phyloP scores from a whole-genome alignment of 768 basidiomycete species.

The Russula sp. region DNA sequence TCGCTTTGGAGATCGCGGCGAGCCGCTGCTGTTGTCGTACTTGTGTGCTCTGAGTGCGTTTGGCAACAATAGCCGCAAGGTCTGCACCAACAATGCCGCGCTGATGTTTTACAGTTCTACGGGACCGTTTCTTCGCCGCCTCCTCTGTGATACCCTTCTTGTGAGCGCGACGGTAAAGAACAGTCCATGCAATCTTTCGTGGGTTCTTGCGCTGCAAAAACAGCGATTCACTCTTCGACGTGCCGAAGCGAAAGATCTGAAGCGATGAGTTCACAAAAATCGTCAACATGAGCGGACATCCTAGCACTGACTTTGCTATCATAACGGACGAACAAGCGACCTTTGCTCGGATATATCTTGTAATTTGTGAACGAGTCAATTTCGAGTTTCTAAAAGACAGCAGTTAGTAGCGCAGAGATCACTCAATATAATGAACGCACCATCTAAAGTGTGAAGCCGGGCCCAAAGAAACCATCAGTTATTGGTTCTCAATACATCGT shows the following conservation, averaged over 20 bases:
- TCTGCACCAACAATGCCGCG: conserved; percentile 98
- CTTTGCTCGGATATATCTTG: conserved; percentile 98
- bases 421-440: conserved; percentile 16
- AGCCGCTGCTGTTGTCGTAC: conserved; percentile 73
- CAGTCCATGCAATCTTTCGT: conserved; percentile 98
- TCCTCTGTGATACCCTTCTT: conserved; percentile 99
- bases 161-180: conserved; percentile 93
- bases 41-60: conserved; percentile 85
- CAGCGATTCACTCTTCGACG: conserved; percentile 90
- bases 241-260: conserved; percentile 92
- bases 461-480: conserved; percentile 8
- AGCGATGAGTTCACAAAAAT: neutral
- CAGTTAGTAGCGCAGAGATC: conserved; percentile 22
- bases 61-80: conserved; percentile 83
- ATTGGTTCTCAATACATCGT: conserved; percentile 8
- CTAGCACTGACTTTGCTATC: conserved; percentile 76
- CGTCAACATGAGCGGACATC: neutral
- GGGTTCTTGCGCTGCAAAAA: conserved; percentile 99
- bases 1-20: conserved; percentile 87
- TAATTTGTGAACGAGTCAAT: conserved; percentile 96
- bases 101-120: conserved; percentile 95
- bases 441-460: conserved; percentile 22
- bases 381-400: conserved; percentile 77
- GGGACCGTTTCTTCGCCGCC: conserved; percentile 96
- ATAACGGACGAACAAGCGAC: conserved; percentile 89